Percentiles rank a stretch among this genome's conserved stretches.
phyloP scores from a whole-genome alignment of 2,329 filamentous ascomycete species.

The Alternaria sp. region DNA sequence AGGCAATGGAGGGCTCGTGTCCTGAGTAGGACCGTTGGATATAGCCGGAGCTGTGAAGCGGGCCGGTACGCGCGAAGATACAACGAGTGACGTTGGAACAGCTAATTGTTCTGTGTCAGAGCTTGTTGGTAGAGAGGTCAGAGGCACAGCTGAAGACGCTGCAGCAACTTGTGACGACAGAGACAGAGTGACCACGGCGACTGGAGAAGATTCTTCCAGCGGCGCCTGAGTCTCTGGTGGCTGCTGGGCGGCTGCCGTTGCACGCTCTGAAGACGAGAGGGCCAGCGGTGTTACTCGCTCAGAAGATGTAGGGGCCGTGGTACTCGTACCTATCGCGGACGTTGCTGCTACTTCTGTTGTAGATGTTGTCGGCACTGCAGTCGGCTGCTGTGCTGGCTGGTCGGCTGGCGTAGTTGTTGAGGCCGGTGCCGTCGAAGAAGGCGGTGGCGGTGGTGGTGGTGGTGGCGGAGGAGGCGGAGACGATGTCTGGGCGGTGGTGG shows the following conservation, averaged over 20 bases:
- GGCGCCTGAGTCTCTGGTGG: slow-evolving; percentile 6
- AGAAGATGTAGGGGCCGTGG: slow-evolving; percentile 38
- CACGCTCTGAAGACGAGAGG: slow-evolving; percentile 30
- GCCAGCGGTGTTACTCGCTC: slow-evolving; percentile 32
- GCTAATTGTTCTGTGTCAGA: slow-evolving; percentile 45
- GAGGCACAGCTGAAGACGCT: slow-evolving; percentile 20
- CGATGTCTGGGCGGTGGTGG: slow-evolving; percentile 27
- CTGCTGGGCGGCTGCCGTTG: slow-evolving; percentile 9
- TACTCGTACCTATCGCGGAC: slow-evolving; percentile 48
- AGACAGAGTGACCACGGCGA: not conserved
- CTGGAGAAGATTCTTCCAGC: slow-evolving; percentile 6
- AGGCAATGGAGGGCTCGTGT: slow-evolving; percentile 24
- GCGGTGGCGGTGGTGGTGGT: slow-evolving; percentile 22
- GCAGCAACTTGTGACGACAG: slow-evolving; percentile 8
- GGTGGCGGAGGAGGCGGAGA: slow-evolving; percentile 25
- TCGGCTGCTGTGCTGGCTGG: slow-evolving; percentile 20
- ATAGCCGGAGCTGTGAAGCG: slow-evolving; percentile 19
- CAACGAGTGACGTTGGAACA: slow-evolving; percentile 26
- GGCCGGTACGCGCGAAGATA: slow-evolving; percentile 14
- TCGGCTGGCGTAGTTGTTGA: slow-evolving; percentile 25
- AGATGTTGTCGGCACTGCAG: slow-evolving; percentile 33
- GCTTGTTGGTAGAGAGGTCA: slow-evolving; percentile 34
- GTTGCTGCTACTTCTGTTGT: slow-evolving; percentile 38
- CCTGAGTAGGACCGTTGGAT: slow-evolving; percentile 24
- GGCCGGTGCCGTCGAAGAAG: slow-evolving; percentile 24